Evolutionary conservation across 345 rosid genomes (phyloP), one percentile per base, ranked within the genome.

Genomic region (Corchorus olitorius): DNA sequence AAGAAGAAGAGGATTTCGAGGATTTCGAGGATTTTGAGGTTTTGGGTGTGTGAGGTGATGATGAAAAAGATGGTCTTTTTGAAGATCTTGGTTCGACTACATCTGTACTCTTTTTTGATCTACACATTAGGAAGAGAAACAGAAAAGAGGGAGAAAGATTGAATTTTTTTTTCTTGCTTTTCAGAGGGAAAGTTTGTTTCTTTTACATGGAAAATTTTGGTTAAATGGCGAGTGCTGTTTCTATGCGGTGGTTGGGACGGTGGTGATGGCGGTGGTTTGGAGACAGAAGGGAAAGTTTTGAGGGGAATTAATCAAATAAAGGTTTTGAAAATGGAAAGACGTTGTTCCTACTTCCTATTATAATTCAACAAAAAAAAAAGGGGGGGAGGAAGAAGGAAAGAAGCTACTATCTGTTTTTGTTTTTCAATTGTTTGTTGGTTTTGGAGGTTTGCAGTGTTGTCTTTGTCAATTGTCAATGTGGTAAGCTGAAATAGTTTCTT

Each of bases 41-140:
- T 76, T 67, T 76, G 74, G 66, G 55, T 56, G 45, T 46, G 11
- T 2, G 74, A 2, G 65, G 20, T 64, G 62, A 13, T 12, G 60
- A 10, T 27, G 73, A 70, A 27, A 52, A 50, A 13, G 66, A 45
- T 43, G 45, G 11, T 13, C 48, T 67, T 52, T 46, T 73, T 27
- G 56, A 16, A 27, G 70, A 53, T 33, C 77, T 45, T 20, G 35
- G 70, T 37, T 48, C 49, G 37, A 45, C 6, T 34, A 76, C 74
- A 27, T 52, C 70, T 22, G 58, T 68, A 27, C 74, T 67, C 15
- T 58, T 76, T 35, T 22, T 76, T 7, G 74, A 76, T 68, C 33
- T 58, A 52, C 79, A 76, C 79, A 68, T 76, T 12, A 13, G 67
- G 43, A 45, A 19, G 19, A 22, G 15, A 22, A 52, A 34, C 16